phyloP scores from a whole-genome alignment of 2,329 filamentous ascomycete species.

The Pestalotiopsis sp. region DNA sequence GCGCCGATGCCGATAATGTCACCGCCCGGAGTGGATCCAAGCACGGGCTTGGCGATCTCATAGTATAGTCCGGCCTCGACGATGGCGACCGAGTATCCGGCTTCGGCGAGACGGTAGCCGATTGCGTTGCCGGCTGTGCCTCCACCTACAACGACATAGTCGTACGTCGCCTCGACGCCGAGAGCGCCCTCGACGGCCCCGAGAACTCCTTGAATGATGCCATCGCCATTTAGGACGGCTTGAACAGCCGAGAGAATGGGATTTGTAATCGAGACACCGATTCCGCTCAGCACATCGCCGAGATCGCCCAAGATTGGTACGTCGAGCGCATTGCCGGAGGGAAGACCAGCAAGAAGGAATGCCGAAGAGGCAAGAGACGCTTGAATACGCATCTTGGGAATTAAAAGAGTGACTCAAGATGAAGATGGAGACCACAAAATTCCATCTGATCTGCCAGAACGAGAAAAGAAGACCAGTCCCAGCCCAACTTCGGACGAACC shows the following conservation, averaged over 20 bases:
- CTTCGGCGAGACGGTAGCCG: constrained; percentile 32
- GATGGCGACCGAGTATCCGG: constrained; percentile 34
- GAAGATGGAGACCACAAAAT: not conserved
- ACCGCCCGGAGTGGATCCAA: constrained; percentile 16
- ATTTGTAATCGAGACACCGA: constrained; percentile 28
- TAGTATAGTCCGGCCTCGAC: constrained; percentile 41
- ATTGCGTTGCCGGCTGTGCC: constrained; percentile 40
- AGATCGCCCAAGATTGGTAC: constrained; percentile 8
- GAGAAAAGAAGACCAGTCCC: not conserved
- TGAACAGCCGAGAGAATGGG: constrained; percentile 10
- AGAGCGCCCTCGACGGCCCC: constrained; percentile 12
- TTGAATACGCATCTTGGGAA: constrained; percentile 7
- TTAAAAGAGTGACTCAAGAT: constrained; percentile 10
- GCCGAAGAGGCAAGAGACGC: constrained; percentile 2
- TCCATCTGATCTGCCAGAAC: not conserved
- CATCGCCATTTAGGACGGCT: constrained; percentile 12
- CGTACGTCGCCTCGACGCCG: constrained; percentile 16
- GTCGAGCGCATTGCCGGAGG: not conserved
- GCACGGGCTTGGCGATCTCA: constrained; percentile 28
- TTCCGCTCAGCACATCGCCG: constrained; percentile 27
- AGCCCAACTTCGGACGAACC: not conserved
- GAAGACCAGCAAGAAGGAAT: not conserved
- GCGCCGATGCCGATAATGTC: constrained; percentile 23
- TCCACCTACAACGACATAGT: constrained; percentile 36
- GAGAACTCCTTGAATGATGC: constrained; percentile 10